A percentile compares a stretch with the other conserved stretches of the same genome.
Evolutionary conservation across 768 basidiomycete species (phyloP).

Genomic region (Leccinum longicurvipes): DNA sequence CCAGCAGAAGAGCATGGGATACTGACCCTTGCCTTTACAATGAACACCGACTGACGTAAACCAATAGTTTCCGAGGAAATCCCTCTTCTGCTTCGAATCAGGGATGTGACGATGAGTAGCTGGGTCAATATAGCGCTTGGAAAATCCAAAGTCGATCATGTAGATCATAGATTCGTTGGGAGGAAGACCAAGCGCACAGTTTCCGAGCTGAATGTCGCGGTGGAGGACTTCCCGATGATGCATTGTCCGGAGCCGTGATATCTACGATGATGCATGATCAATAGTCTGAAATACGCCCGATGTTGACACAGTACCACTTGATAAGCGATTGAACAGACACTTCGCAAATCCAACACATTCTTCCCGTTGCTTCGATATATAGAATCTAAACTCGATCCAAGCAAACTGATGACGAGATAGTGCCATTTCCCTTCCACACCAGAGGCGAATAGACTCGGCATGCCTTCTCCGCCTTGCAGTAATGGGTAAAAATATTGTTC

Average conservation of each 20-base stretch:
- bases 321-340: slow-evolving; percentile 71
- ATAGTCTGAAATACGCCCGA: slow-evolving; percentile 1
- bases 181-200: slow-evolving; percentile 61
- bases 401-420: slow-evolving; percentile 73
- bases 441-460: slow-evolving; percentile 68
- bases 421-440: slow-evolving; percentile 60
- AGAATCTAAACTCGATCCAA: slow-evolving; percentile 66
- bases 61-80: slow-evolving; percentile 85
- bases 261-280: slow-evolving; percentile 40
- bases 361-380: slow-evolving; percentile 55
- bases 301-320: slow-evolving; percentile 55
- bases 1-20: slow-evolving; percentile 7
- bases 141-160: slow-evolving; percentile 87
- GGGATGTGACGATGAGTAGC: slow-evolving; percentile 65
- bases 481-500: slow-evolving; percentile 67
- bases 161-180: slow-evolving; percentile 62
- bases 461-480: slow-evolving; percentile 68
- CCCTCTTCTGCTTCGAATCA: slow-evolving; percentile 61
- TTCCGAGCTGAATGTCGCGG: slow-evolving; percentile 77
- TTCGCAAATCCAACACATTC: slow-evolving; percentile 63
- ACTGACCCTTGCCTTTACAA: slow-evolving; percentile 67
- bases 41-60: slow-evolving; percentile 78
- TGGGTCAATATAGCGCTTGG: slow-evolving; percentile 72
- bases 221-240: slow-evolving; percentile 71
- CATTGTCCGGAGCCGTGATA: slow-evolving; percentile 71